Evolutionary conservation across 495 filamentous ascomycete species (phyloP), one percentile per base, ranked within the genome.

Genomic region (Podospora anserina): DNA sequence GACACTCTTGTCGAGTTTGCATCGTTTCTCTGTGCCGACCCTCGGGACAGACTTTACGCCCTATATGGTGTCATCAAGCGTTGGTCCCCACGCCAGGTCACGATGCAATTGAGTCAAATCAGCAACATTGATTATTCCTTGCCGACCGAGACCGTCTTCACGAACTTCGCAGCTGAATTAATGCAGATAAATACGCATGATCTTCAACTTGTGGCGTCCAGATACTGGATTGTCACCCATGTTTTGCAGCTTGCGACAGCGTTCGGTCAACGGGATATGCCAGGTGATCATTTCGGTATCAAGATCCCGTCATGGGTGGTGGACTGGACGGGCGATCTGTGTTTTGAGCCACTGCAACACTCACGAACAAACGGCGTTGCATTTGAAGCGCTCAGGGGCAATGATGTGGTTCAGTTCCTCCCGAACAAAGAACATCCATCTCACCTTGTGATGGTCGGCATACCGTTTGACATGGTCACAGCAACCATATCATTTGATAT

Each of bases 301-400:
- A 55, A 26, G 53, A 19, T 65, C 4, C 67, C 67, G 1, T 69
- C 67, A 2, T 69, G 67, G 67, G 67, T 69, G n/a, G 54, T 65
- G 2, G 67, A 69, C 18, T 69, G 67, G 67, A 69, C 55, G 1
- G 63, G 67, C 0, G 44, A 53, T 9, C 55, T 65, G 16, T 18
- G 28, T 26, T 54, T 65, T 26, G 58, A 64, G 32, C 66, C 67
- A 4, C 26, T 68, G 15, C 57, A 62, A 19, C 57, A 62, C n/a
- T 68, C 66, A 2, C 55, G 18, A 2, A 3, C 15, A 1, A 20
- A 26, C 5, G 9, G n/a, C 4, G 55, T 20, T 26, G 55, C 55
- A 23, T 58, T 9, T 20, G 15, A 49, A 16, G 39, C 39, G 9
- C 7, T 13, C 13, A 13, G 15, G 39, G 15, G 39, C 39, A 49